Evolutionary conservation across 1,284 basidiomycete species (phyloP).

Genomic region (Sporisorium exsertum): DNA sequence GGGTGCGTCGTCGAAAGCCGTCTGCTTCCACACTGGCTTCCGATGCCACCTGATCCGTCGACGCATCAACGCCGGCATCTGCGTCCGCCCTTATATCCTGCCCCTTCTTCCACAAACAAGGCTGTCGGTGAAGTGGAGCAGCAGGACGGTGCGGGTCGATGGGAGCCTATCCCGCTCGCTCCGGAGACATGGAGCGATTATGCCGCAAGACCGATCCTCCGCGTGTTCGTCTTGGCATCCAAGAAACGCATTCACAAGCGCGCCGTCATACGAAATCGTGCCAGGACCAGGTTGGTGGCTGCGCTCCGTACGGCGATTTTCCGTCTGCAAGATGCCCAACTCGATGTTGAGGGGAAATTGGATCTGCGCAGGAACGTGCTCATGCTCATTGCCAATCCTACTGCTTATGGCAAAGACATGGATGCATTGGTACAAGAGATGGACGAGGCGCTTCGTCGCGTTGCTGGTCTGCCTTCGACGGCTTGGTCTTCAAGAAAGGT

Average conservation of each 20-base stretch:
- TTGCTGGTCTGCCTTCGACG: not conserved
- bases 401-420: slow-evolving; percentile 20
- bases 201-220: slow-evolving; percentile 21
- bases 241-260: slow-evolving; percentile 60
- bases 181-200: not conserved
- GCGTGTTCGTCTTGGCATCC: slow-evolving; percentile 42
- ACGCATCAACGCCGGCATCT: slow-evolving; percentile 43
- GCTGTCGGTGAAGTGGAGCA: not conserved
- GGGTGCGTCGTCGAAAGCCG: slow-evolving; percentile 13
- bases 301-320: slow-evolving; percentile 41
- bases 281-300: slow-evolving; percentile 39
- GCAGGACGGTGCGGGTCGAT: slow-evolving; percentile 9
- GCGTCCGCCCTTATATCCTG: not conserved
- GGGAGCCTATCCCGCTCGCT: slow-evolving; percentile 10
- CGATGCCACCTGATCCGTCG: slow-evolving; percentile 22
- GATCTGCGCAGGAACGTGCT: slow-evolving; percentile 16
- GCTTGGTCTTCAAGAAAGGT: not conserved
- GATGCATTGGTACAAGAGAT: slow-evolving; percentile 18
- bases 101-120: not conserved
- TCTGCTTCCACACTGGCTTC: slow-evolving; percentile 32
- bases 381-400: slow-evolving; percentile 25
- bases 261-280: slow-evolving; percentile 55
- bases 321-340: not conserved
- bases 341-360: not conserved
- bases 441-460: slow-evolving; percentile 3